These are phyloP conservation scores for Calonectria henricotiae DNA, from an alignment of 2,329 filamentous ascomycete species.

Conservation along the genomic window DNA sequence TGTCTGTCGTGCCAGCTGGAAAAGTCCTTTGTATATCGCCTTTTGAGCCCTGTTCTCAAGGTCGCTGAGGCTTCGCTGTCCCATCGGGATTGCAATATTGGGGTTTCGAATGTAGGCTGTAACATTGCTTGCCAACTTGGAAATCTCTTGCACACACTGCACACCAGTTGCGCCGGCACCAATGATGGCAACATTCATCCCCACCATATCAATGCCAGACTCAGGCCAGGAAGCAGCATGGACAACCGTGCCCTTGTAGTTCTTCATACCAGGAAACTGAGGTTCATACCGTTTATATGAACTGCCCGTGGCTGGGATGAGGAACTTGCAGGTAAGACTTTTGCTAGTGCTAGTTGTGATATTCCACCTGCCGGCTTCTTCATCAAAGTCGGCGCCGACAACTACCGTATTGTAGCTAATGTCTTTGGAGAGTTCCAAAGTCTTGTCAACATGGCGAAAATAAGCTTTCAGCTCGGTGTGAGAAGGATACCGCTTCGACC, in stretches of 20 bases:
- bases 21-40: constrained; percentile 51
- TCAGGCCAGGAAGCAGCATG: constrained; percentile 54
- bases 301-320: constrained; percentile 66
- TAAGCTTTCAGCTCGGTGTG: constrained; percentile 23
- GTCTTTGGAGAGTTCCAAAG: constrained; percentile 35
- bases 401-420: constrained; percentile 60
- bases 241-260: constrained; percentile 51
- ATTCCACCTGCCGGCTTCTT: constrained; percentile 59
- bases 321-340: constrained; percentile 59
- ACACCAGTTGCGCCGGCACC: constrained; percentile 54
- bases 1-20: constrained; percentile 43
- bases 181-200: constrained; percentile 53
- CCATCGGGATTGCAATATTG: constrained; percentile 73
- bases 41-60: constrained; percentile 65
- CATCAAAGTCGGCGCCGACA: constrained; percentile 19
- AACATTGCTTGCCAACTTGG: constrained; percentile 57
- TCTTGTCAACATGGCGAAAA: constrained; percentile 32
- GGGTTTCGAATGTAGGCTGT: constrained; percentile 74
- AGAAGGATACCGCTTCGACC: constrained; percentile 33
- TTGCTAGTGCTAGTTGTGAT: constrained; percentile 62
- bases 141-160: constrained; percentile 53
- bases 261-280: constrained; percentile 54
- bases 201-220: constrained; percentile 40
- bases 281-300: constrained; percentile 62
- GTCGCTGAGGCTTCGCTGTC: constrained; percentile 63